phyloP scores from a whole-genome alignment of 2,329 filamentous ascomycete species.

The Coleophoma eucalyptorum region DNA sequence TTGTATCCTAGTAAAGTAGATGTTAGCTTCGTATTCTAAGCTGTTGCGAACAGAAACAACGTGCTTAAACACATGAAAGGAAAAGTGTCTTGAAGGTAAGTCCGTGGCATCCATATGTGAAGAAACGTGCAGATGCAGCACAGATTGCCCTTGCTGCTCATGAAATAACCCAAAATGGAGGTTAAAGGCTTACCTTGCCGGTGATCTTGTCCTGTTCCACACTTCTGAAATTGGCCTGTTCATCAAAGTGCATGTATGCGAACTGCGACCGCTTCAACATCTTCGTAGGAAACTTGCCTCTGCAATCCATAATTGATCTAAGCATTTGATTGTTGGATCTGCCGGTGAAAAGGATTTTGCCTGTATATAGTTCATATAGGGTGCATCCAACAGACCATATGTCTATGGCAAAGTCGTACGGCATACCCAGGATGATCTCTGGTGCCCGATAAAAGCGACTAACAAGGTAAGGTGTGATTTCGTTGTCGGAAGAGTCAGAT shows the following conservation, averaged over 20 bases:
- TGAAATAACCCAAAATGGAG: neutral
- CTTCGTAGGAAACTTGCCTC: constrained; percentile 88
- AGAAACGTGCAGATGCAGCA: constrained; percentile 6
- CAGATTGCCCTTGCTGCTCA: neutral
- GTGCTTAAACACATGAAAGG: too few species aligned
- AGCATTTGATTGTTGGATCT: constrained; percentile 99
- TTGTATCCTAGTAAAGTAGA: constrained; percentile 48
- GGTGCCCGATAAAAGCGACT: constrained; percentile 97
- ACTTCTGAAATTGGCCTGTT: constrained; percentile 77
- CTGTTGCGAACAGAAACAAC: neutral
- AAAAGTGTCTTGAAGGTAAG: neutral
- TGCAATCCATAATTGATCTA: constrained; percentile 90
- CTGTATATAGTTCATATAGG: constrained; percentile 93
- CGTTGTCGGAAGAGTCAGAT: constrained; percentile 83
- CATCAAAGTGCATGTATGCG: constrained; percentile 76
- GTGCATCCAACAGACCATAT: constrained; percentile 99
- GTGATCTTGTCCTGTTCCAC: constrained; percentile 85
- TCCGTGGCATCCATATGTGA: constrained; percentile 1
- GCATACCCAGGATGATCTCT: constrained; percentile 95
- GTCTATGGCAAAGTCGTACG: constrained; percentile 90
- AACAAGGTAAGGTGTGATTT: constrained; percentile 91
- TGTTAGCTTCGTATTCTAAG: neutral
- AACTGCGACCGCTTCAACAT: constrained; percentile 80
- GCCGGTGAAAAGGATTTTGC: constrained; percentile 94
- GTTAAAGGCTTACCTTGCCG: constrained; percentile 57